Percentiles rank a stretch among this genome's conserved stretches.
These are phyloP conservation scores for Colletotrichum sp. DNA, from an alignment of 2,329 filamentous ascomycete species.

Conservation along the genomic window DNA sequence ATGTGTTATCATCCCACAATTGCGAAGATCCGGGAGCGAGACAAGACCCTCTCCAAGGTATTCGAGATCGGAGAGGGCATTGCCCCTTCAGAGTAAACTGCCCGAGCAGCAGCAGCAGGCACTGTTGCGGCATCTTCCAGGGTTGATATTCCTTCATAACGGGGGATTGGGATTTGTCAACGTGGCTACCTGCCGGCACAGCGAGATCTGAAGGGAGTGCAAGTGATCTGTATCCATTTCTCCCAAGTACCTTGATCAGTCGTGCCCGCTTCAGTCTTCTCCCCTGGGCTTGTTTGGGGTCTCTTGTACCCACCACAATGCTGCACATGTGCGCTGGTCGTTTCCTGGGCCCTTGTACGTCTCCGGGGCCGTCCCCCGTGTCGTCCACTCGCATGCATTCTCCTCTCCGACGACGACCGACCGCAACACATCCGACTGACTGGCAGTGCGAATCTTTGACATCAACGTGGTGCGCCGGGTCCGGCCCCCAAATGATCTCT, in stretches of 20 bases:
- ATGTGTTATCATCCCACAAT: not conserved
- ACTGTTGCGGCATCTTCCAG: not conserved
- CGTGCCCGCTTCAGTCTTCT: not conserved
- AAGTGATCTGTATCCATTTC: not conserved
- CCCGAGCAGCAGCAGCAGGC: not conserved
- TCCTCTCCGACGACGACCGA: not conserved
- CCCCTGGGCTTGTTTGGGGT: not conserved
- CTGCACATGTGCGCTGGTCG: not conserved
- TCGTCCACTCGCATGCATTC: not conserved
- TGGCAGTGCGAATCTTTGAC: not conserved
- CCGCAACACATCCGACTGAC: not conserved
- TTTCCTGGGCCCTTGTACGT: not conserved
- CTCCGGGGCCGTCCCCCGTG: not conserved
- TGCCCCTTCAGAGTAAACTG: not conserved
- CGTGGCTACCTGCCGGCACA: not conserved
- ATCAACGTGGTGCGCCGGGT: not conserved
- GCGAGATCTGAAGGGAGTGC: not conserved
- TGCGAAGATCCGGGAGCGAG: not conserved
- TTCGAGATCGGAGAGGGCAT: not conserved
- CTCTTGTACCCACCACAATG: not conserved
- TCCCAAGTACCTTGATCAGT: not conserved
- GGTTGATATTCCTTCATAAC: not conserved
- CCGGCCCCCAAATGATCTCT: not conserved
- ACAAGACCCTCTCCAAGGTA: not conserved
- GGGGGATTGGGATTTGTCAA: not conserved